Evolutionary conservation across 768 basidiomycete species (phyloP).

Genomic region (Leccinum rimulosum): DNA sequence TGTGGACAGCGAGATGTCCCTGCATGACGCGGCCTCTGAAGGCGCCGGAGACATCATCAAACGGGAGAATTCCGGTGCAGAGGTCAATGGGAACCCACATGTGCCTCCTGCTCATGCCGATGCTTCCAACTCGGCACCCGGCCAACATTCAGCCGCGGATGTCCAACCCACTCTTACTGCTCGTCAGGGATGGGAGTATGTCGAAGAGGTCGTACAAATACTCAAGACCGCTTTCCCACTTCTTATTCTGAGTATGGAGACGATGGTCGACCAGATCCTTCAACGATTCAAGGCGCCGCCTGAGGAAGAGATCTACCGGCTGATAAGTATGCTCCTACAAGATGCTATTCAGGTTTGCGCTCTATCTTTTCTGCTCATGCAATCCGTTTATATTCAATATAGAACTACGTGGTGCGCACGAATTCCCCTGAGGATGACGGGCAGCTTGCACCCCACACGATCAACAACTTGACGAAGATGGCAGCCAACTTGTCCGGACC

Average conservation of each 20-base stretch:
- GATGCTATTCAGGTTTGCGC: conserved; percentile 77
- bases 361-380: neutral
- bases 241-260: conserved; percentile 92
- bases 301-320: conserved; percentile 94
- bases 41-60: conserved; percentile 25
- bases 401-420: conserved; percentile 73
- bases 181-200: conserved; percentile 81
- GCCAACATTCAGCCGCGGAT: conserved; percentile 17
- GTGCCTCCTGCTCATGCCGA: conserved; percentile 16
- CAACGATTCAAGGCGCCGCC: conserved; percentile 83
- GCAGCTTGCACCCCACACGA: conserved; percentile 51
- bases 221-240: conserved; percentile 96
- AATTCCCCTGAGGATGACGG: conserved; percentile 68
- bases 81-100: conserved; percentile 29
- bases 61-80: conserved; percentile 18
- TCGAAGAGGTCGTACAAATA: conserved; percentile 91
- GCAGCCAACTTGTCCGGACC: conserved; percentile 54
- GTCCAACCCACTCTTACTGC: conserved; percentile 33
- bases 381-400: neutral
- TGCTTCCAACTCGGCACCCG: conserved; percentile 9
- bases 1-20: conserved; percentile 28
- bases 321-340: conserved; percentile 80
- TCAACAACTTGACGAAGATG: conserved; percentile 58
- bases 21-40: conserved; percentile 31
- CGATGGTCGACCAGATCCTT: conserved; percentile 92